Percentiles rank a stretch among this genome's conserved stretches.
phyloP scores from a whole-genome alignment of 2,329 filamentous ascomycete genomes.

The Colletotrichum cordylinicola region DNA sequence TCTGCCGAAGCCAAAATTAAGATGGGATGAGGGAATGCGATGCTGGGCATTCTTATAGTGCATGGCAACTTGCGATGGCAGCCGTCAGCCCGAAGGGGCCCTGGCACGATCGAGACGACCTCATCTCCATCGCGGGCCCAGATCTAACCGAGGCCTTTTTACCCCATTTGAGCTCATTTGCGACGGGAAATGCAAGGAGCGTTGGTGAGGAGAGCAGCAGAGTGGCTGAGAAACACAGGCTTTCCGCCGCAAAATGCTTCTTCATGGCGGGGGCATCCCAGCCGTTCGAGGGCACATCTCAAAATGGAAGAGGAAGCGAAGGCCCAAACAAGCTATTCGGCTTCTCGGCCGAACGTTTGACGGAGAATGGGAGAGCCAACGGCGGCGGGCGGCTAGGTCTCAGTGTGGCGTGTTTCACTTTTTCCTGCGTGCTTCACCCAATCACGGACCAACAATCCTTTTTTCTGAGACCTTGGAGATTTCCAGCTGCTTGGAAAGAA shows the following conservation, averaged over 20 bases:
- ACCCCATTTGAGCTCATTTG: background rate
- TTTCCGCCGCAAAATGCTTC: background rate
- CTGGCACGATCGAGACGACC: background rate
- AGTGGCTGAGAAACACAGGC: background rate
- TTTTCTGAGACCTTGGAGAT: background rate
- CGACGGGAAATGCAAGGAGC: background rate
- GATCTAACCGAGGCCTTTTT: background rate
- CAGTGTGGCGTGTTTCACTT: conserved; percentile 7
- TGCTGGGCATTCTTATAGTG: background rate
- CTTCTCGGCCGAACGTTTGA: background rate
- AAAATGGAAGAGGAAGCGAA: conserved; percentile 3
- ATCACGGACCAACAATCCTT: background rate
- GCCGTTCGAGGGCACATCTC: background rate
- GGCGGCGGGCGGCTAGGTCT: background rate
- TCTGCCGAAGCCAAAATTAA: background rate
- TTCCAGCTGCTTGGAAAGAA: background rate
- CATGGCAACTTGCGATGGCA: conserved; percentile 8
- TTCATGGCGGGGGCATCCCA: background rate
- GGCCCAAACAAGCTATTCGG: background rate
- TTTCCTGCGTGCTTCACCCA: background rate
- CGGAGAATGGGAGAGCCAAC: background rate
- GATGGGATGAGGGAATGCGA: background rate
- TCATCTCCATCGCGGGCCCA: background rate
- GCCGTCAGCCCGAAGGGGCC: background rate
- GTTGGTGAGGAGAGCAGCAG: background rate